Base-by-base conservation (phyloP, 2,329 filamentous ascomycete genomes). In the Chaetothyriales sp. region DNA sequence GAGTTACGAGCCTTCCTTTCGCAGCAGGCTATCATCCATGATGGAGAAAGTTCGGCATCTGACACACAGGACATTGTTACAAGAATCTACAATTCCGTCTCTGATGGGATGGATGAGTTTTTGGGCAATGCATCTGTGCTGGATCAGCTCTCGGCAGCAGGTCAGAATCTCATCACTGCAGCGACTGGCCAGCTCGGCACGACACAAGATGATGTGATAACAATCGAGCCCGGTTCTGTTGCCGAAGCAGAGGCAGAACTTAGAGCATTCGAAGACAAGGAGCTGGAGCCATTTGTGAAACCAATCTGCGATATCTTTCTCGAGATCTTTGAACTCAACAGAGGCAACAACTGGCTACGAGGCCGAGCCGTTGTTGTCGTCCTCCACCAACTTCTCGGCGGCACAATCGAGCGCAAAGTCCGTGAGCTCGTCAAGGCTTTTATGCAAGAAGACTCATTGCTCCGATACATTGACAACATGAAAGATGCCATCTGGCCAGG, bases 221-320 rank as follows among this genome's bases (percentile, higher is more conserved):
- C 59, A 46, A 49, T 58, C 15, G 53, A 74, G 73, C 19, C 74
- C 75, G 63, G 76, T 76, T 74, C 75, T 3, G 71, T 77, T 18
- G 77, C 76, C 1, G 92, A 97, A 70, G 92, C 89, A 0, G 89
- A 97, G 68, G 90, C 90, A 0, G 92, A 97, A 67, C 73, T 98
- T 47, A 86, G 89, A 53, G 90, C 90, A 0, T 97, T 94, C 62
- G 90, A 97, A 68, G 83, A 86, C 64, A 83, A 82, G 62, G 88
- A 95, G 61, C 75, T 89, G 1, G 89, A 94, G 64, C 92, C 92
- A 1, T 97, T 98, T 63, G 92, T 98, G 62, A 98, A 95, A 66
- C 94, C 92, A 3, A 95, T 98, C 56, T 95, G 89, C 68, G 92
- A 98, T 67, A 83, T 98, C 54, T 98, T 98, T 69, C 78, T 98